Evolutionary conservation across 148 eudicot genomes (phyloP).

Genomic region (Selenicereus undatus): DNA sequence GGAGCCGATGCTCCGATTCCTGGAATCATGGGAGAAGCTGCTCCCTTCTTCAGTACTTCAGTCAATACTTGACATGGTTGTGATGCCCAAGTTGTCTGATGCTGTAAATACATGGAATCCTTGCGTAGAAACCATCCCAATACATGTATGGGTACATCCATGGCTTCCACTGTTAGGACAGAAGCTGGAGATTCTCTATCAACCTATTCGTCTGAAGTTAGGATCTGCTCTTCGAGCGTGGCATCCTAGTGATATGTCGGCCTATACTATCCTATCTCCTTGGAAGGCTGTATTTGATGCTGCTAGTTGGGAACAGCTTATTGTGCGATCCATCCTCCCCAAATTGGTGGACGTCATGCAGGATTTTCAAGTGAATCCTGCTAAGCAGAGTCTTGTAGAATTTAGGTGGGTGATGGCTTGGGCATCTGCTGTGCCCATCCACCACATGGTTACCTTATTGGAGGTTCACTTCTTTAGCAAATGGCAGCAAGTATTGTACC

Average conservation of each 20-base stretch:
- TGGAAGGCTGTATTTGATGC: slow-evolving; percentile 87
- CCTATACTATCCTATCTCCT: slow-evolving; percentile 59
- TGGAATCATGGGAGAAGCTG: slow-evolving; percentile 79
- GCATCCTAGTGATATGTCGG: slow-evolving; percentile 88
- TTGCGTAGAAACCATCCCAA: slow-evolving; percentile 73
- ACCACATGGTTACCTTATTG: slow-evolving; percentile 68
- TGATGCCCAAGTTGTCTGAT: slow-evolving; percentile 73
- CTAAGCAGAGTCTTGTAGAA: slow-evolving; percentile 62
- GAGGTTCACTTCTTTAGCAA: slow-evolving; percentile 77
- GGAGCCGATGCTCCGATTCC: slow-evolving; percentile 75
- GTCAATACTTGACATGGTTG: slow-evolving; percentile 56
- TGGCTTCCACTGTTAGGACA: slow-evolving; percentile 85
- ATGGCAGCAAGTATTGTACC: slow-evolving; percentile 76
- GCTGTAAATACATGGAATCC: slow-evolving; percentile 90
- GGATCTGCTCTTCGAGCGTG: slow-evolving; percentile 75
- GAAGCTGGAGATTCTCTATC: slow-evolving; percentile 55
- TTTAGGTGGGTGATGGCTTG: slow-evolving; percentile 68
- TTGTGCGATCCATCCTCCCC: slow-evolving; percentile 67
- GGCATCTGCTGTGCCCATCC: slow-evolving; percentile 65
- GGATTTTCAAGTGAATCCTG: slow-evolving; percentile 74
- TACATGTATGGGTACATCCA: slow-evolving; percentile 89
- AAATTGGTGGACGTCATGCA: slow-evolving; percentile 63
- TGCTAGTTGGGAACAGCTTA: slow-evolving; percentile 79
- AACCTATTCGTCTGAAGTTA: slow-evolving; percentile 55
- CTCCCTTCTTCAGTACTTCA: slow-evolving; percentile 60